phyloP scores from a whole-genome alignment of 2,329 filamentous ascomycete species.

The Rhynchosporium secalis region DNA sequence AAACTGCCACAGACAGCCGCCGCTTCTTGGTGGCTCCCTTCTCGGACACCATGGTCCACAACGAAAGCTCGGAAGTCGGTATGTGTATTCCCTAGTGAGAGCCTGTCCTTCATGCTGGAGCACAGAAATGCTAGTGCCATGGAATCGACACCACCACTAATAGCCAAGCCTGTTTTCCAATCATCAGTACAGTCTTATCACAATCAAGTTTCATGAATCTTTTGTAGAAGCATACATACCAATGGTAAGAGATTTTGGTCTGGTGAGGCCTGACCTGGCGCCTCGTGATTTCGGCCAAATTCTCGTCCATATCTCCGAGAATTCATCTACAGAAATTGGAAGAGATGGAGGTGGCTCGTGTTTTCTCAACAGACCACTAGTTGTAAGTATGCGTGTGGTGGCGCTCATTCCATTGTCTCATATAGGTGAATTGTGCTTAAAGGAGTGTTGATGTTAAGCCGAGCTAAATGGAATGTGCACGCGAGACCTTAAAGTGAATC shows the following conservation, averaged over 20 bases:
- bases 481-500: constrained; percentile 17
- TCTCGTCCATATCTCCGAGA: constrained; percentile 22
- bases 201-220: not conserved
- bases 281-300: constrained; percentile 2
- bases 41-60: constrained; percentile 59
- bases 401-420: constrained; percentile 45
- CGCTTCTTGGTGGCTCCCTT: constrained; percentile 55
- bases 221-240: constrained; percentile 13
- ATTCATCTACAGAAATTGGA: constrained; percentile 27
- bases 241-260: constrained; percentile 7
- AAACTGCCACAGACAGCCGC: constrained; percentile 44
- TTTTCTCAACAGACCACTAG: not conserved
- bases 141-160: constrained; percentile 95
- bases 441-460: not conserved
- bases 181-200: not conserved
- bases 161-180: constrained; percentile 62
- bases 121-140: constrained; percentile 88
- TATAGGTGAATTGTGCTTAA: not conserved
- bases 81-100: constrained; percentile 43
- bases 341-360: not conserved
- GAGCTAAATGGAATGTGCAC: not conserved
- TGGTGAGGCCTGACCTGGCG: not conserved
- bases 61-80: constrained; percentile 50
- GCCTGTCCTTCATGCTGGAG: constrained; percentile 44
- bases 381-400: not conserved